Conservation (phyloP, 768 basidiomycete genomes). For the Agaricus sinodeliciosus region DNA sequence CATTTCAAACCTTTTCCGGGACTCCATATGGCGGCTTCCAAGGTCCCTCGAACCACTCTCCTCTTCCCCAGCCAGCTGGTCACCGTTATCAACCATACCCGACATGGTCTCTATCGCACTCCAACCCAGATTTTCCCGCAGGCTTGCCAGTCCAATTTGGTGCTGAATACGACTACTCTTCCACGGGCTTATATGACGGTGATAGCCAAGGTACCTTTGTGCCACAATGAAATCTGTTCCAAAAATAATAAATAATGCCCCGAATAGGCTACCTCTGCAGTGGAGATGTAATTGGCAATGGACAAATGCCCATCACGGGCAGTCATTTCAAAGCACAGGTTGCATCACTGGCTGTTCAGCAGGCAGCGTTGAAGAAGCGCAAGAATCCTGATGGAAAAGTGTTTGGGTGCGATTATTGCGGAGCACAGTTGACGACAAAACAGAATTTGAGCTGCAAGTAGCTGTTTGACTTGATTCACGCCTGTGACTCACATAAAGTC, state of each 20-base stretch:
- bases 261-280: background rate
- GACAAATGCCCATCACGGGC: background rate
- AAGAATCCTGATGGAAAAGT: conserved; percentile 6
- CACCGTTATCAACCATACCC: no score
- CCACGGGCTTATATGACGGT: no score
- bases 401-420: background rate
- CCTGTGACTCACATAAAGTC: background rate
- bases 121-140: no score
- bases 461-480: background rate
- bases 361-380: conserved; percentile 5
- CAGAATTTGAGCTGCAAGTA: conserved; percentile 8
- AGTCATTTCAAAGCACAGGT: background rate
- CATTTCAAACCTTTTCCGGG: background rate
- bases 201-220: background rate
- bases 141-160: no score
- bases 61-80: background rate
- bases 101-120: no score
- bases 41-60: background rate
- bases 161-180: no score
- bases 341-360: conserved; percentile 3
- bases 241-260: background rate
- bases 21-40: background rate
- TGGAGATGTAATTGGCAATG: background rate
- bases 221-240: background rate
- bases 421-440: conserved; percentile 3